Evolutionary conservation across 805 yeast genomes (phyloP), one percentile per base, ranked within the genome.

Genomic region (Zygoascus biomembranicola): DNA sequence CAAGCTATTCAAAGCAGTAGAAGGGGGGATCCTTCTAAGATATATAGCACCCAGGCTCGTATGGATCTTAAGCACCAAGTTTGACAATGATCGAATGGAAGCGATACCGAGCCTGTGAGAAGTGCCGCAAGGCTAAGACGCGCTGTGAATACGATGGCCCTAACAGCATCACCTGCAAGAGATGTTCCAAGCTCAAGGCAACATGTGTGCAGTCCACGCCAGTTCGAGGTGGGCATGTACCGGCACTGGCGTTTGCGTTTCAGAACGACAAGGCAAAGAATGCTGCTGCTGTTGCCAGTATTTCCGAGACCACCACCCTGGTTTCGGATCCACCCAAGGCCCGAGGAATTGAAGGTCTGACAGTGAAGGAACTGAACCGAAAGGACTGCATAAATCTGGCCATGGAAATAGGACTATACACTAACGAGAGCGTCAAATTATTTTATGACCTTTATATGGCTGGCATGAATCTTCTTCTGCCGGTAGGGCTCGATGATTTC

Each of bases 71-170:
- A 3, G 10, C 10, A 3, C 18, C 23, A 41, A 42, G 3, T 16
- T 14, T 8, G 18, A 37, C 42, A 6, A 42, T 42, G 44, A 42
- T 42, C 13, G 44, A 42, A 42, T 46, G 49, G 49, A 28, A 31
- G 20, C 49, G 49, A 11, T 32, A 18, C 14, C 53, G 53, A 43
- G 62, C 63, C 11, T 60, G 63, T 43, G 50, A 50, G 18, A 48
- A 62, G 16, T 60, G 63, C 50, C 52, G 62, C n/a, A 28, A 52
- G 19, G 47, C 51, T 43, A 60, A 60, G 46, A 58, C 57, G 10
- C 50, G 62, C 20, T 60, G 63, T 31, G 55, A 57, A 39, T 59
- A 58, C 39, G 61, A 51, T n/a, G 47, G 49, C 16, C 55, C 54
- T n/a, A 50, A 47, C 5, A 51, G 46, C 23, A 14, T 32, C 3